Base-by-base conservation (phyloP, 163 green algal species). In the Scenedesmus sp. region DNA sequence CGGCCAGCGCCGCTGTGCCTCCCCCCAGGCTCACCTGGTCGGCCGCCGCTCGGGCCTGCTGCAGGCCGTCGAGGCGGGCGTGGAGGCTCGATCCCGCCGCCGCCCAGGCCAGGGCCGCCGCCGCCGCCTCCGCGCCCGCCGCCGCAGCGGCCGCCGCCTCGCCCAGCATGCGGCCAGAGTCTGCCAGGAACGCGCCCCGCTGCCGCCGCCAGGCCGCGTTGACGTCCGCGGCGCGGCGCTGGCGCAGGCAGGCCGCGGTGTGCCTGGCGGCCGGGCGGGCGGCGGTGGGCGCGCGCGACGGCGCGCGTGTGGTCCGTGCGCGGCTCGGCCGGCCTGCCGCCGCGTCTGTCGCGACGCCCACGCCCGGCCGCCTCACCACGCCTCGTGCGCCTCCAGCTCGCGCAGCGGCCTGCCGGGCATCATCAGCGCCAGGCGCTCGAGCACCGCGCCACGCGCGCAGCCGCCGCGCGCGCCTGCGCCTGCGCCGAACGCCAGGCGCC, bases 351-450 rank as follows among this genome's bases (percentile, higher is more conserved):
- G 17, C 9, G 6, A 60, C 11, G 9, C 6, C n/a, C 5, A 26
- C 22, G 51, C 22, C 14, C 44, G 24, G 42, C 7, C 9, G 50
- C 10, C 63, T 51, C 66, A 76, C 67, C 67, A 76, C 10, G 51
- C 9, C 24, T 76, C 67, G 36, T 76, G 67, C 51, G 36, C 17
- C 51, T 65, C 22, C 47, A 76, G 29, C 67, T 76, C 29, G 50
- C 28, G 34, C 14, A 44, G 51, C 50, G 31, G 64, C 51, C 56
- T 76, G 34, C 67, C 67, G 15, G 67, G 48, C 67, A 76, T 76
- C 67, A 76, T 76, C 20, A 76, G 34, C 24, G 50, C 18, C 24
- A 76, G 67, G 31, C 51, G 11, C 29, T 76, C 51, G 50, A 76
- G 6, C 24, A 76, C 67, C 64, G 67, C 67, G 28, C 33, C 26